These are phyloP conservation scores for Pichia sp. DNA, from an alignment of 1,139 yeast genomes.

Conservation along the genomic window DNA sequence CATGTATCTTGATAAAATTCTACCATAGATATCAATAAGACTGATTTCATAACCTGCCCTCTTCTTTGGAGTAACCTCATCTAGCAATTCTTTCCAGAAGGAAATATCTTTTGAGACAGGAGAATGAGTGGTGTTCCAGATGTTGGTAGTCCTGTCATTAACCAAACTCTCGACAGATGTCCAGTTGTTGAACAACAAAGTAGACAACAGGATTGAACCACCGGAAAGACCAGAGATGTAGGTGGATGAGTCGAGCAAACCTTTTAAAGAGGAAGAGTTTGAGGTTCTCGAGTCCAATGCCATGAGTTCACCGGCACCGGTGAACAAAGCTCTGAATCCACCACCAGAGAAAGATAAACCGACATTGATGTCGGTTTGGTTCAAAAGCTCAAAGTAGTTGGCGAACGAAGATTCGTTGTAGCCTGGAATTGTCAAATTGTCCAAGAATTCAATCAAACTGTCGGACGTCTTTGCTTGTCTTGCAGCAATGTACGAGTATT, in stretches of 20 bases:
- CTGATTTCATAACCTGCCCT: constrained; percentile 52
- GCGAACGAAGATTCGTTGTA: constrained; percentile 22
- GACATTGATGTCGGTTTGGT: constrained; percentile 30
- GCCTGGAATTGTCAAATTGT: constrained; percentile 24
- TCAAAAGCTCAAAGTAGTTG: constrained; percentile 19
- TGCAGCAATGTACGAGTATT: constrained; percentile 24
- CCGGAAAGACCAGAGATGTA: constrained; percentile 68
- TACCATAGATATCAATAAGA: constrained; percentile 65
- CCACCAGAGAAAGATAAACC: constrained; percentile 75
- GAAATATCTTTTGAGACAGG: constrained; percentile 29
- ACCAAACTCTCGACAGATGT: constrained; percentile 38
- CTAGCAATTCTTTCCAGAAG: constrained; percentile 48
- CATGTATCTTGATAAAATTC: constrained; percentile 49
- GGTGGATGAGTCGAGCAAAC: constrained; percentile 48
- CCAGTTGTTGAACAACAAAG: constrained; percentile 45
- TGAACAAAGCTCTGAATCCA: constrained; percentile 64
- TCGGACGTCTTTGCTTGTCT: constrained; percentile 22
- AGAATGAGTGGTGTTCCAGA: constrained; percentile 55
- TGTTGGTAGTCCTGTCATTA: constrained; percentile 32
- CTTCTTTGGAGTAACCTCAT: constrained; percentile 45
- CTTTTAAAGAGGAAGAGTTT: constrained; percentile 37
- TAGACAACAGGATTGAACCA: constrained; percentile 61
- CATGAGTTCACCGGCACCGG: constrained; percentile 57
- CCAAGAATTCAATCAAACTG: constrained; percentile 23
- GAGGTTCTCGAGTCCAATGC: constrained; percentile 47